A percentile compares a stretch with the other conserved stretches of the same genome.
phyloP scores from a whole-genome alignment of 257 asterid species.

The Plectranthus barbatus region DNA sequence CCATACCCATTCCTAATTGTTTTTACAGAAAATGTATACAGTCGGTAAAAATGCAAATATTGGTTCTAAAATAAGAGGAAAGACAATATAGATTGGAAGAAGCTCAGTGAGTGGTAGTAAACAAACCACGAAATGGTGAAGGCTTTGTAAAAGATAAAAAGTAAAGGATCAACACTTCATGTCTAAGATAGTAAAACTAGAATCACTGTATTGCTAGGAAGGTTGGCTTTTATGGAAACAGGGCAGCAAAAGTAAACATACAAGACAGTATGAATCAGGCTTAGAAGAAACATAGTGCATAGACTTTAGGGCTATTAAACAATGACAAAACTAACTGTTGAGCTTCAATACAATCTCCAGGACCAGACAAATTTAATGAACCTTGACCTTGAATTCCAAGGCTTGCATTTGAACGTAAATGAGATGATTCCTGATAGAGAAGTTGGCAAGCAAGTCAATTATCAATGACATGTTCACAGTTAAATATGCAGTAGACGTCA shows the following conservation, averaged over 20 bases:
- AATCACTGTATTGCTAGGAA: background rate
- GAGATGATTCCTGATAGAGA: slow-evolving; percentile 63
- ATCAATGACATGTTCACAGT: slow-evolving; percentile 6
- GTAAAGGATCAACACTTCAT: background rate
- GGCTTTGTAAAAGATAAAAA: background rate
- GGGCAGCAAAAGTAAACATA: background rate
- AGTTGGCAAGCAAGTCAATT: slow-evolving; percentile 10
- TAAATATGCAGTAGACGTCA: background rate
- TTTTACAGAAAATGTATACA: too few relatives aligned
- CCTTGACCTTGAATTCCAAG: too few relatives aligned
- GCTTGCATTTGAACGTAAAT: slow-evolving; percentile 87
- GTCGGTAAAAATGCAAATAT: background rate
- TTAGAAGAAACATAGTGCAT: background rate
- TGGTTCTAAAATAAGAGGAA: background rate
- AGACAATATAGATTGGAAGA: background rate
- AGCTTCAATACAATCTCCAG: too few relatives aligned
- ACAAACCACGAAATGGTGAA: background rate
- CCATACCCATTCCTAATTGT: too few relatives aligned
- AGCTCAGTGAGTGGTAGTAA: background rate
- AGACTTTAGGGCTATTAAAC: slow-evolving; percentile 36
- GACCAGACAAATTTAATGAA: too few relatives aligned
- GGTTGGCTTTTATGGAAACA: background rate
- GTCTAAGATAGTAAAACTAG: background rate
- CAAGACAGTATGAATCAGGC: background rate
- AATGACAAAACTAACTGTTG: too few relatives aligned